phyloP scores from a whole-genome alignment of 2,329 filamentous ascomycete species.

The Fusarium udum region DNA sequence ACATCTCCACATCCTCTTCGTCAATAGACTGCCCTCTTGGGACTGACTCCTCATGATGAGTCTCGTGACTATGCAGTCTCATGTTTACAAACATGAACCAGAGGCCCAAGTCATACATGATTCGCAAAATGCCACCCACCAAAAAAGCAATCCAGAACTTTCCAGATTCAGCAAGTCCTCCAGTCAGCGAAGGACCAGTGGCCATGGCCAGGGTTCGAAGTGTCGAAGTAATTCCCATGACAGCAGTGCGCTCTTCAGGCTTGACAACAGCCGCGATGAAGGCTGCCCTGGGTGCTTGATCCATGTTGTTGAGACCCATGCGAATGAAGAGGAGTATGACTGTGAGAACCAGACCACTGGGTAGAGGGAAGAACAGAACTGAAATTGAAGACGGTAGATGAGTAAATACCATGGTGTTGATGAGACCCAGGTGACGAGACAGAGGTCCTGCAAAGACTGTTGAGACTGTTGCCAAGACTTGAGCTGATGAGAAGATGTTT shows the following conservation, averaged over 20 bases:
- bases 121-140: slow-evolving; percentile 60
- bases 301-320: slow-evolving; percentile 73
- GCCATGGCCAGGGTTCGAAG: slow-evolving; percentile 68
- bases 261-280: slow-evolving; percentile 74
- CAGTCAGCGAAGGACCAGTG: slow-evolving; percentile 64
- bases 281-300: slow-evolving; percentile 72
- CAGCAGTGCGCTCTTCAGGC: slow-evolving; percentile 71
- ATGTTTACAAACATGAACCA: slow-evolving; percentile 69
- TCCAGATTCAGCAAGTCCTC: slow-evolving; percentile 60
- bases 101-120: slow-evolving; percentile 67
- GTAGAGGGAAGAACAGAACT: slow-evolving; percentile 67
- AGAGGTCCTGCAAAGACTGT: slow-evolving; percentile 67
- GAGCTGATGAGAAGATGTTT: slow-evolving; percentile 63
- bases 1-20: slow-evolving; percentile 24
- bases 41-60: not conserved
- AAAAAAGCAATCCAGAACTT: slow-evolving; percentile 72
- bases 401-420: slow-evolving; percentile 73
- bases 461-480: slow-evolving; percentile 64
- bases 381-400: slow-evolving; percentile 70
- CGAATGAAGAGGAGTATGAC: slow-evolving; percentile 67
- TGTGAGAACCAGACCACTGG: slow-evolving; percentile 60
- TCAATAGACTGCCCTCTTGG: slow-evolving; percentile 8
- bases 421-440: slow-evolving; percentile 65
- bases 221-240: slow-evolving; percentile 74
- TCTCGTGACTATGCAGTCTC: slow-evolving; percentile 59